Evolutionary conservation across 2,329 filamentous ascomycete genomes (phyloP).

Genomic region (Pseudodiploospora longispora): DNA sequence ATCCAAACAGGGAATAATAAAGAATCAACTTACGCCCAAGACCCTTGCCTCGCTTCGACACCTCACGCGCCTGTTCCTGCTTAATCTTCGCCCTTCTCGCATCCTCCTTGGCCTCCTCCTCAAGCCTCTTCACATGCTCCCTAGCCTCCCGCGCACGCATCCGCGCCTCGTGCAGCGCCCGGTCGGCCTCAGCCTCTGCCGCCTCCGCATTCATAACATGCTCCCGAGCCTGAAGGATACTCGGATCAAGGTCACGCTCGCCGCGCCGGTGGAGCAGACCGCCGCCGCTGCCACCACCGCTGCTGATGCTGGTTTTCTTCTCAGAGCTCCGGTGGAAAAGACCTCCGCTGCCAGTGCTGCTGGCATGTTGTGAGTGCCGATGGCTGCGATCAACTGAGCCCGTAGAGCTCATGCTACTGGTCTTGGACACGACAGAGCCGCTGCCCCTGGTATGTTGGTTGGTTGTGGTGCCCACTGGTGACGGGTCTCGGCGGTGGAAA

Average conservation of each 20-base stretch:
- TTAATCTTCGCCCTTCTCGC: constrained; percentile 59
- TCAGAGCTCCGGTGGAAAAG: constrained; percentile 11
- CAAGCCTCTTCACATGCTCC: constrained; percentile 54
- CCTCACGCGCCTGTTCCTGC: constrained; percentile 54
- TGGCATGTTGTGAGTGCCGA: not conserved
- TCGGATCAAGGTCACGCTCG: constrained; percentile 49
- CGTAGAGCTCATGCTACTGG: too few relatives aligned
- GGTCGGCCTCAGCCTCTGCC: constrained; percentile 58
- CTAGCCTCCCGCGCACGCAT: constrained; percentile 53
- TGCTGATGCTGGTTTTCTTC: not conserved
- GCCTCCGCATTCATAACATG: constrained; percentile 54
- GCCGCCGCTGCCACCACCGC: constrained; percentile 1
- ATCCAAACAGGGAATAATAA: not conserved
- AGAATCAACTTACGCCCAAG: constrained; percentile 47
- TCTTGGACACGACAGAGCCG: too few relatives aligned
- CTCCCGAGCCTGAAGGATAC: constrained; percentile 53
- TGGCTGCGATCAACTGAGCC: too few relatives aligned
- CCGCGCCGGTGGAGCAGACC: constrained; percentile 34
- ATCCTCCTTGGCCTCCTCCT: constrained; percentile 58
- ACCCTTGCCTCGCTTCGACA: constrained; percentile 61
- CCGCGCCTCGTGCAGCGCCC: constrained; percentile 50
- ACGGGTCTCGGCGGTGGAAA: constrained; percentile 24
- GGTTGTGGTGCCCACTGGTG: constrained; percentile 10
- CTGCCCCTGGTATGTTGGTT: not conserved
- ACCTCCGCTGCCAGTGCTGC: constrained; percentile 1